phyloP scores from a whole-genome alignment of 2,329 filamentous ascomycete species.

The Aspergillus uvarum region DNA sequence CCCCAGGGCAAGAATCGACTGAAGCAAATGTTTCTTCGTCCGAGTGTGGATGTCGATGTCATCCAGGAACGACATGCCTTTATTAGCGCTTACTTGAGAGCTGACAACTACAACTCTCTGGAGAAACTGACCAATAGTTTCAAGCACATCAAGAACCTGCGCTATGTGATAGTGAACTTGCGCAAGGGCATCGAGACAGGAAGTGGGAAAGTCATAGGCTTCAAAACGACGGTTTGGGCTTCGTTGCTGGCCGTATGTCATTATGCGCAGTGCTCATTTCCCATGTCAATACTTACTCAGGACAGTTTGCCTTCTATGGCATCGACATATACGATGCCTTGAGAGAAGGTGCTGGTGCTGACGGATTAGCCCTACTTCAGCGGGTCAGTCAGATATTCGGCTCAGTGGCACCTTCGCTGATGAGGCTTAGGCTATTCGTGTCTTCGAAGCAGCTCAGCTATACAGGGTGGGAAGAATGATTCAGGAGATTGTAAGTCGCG shows the following conservation, averaged over 20 bases:
- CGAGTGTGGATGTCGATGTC: constrained; percentile 64
- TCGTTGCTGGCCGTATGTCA: constrained; percentile 57
- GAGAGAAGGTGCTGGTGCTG: constrained; percentile 55
- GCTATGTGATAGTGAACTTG: constrained; percentile 65
- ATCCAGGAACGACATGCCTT: constrained; percentile 72
- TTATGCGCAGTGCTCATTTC: not conserved
- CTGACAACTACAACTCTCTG: constrained; percentile 63
- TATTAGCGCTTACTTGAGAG: constrained; percentile 64
- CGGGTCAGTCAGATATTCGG: constrained; percentile 46
- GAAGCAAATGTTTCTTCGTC: constrained; percentile 78
- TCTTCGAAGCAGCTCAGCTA: constrained; percentile 60
- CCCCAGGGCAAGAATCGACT: constrained; percentile 73
- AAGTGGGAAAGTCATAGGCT: constrained; percentile 52
- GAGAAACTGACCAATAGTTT: constrained; percentile 61
- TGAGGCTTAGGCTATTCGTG: constrained; percentile 53
- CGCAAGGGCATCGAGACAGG: constrained; percentile 70
- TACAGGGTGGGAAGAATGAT: constrained; percentile 69
- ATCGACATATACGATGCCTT: constrained; percentile 68
- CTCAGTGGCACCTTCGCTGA: not conserved
- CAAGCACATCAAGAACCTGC: constrained; percentile 73
- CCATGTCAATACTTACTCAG: not conserved
- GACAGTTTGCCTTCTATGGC: constrained; percentile 67
- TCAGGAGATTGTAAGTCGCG: constrained; percentile 55
- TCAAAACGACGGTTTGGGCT: constrained; percentile 70
- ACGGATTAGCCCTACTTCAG: constrained; percentile 52